A percentile compares a stretch with the other conserved stretches of the same genome.
Evolutionary conservation across 2,329 filamentous ascomycete genomes (phyloP).

Genomic region (Monilinia aucupariae): DNA sequence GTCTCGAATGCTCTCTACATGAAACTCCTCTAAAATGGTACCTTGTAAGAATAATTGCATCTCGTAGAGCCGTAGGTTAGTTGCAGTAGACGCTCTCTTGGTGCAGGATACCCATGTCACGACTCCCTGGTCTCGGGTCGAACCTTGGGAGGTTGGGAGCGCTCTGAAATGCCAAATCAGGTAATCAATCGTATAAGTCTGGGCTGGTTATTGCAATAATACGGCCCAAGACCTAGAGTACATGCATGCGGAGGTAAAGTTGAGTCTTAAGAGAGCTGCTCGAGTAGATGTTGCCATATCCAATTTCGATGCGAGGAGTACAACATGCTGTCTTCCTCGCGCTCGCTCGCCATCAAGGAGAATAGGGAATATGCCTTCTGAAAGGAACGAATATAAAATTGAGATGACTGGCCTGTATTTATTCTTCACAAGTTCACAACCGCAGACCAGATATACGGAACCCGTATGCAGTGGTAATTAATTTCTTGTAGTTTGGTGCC

Average conservation of each 20-base stretch:
- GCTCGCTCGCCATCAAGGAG: background rate
- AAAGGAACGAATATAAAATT: too few species aligned
- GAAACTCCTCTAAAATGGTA: slow-evolving; percentile 5
- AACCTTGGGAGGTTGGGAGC: background rate
- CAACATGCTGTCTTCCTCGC: too few species aligned
- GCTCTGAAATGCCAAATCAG: background rate
- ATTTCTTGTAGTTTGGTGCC: background rate
- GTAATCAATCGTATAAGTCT: too few species aligned
- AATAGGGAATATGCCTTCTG: slow-evolving; percentile 8
- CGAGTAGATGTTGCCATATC: background rate
- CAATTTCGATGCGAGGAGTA: background rate
- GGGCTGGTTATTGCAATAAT: too few species aligned
- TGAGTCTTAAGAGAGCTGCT: background rate
- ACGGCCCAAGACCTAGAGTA: too few species aligned
- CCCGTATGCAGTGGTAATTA: slow-evolving; percentile 10
- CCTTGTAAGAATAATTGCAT: slow-evolving; percentile 5
- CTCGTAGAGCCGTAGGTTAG: too few species aligned
- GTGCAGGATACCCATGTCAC: background rate
- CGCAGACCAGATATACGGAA: background rate
- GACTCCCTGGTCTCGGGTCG: background rate
- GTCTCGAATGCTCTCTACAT: background rate
- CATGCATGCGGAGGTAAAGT: too few species aligned
- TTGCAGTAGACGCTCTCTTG: background rate
- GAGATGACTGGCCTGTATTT: too few species aligned
- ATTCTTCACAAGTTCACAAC: background rate